Conservation (phyloP, 202 grass and related monocot species). For the Carex sylvatica region DNA sequence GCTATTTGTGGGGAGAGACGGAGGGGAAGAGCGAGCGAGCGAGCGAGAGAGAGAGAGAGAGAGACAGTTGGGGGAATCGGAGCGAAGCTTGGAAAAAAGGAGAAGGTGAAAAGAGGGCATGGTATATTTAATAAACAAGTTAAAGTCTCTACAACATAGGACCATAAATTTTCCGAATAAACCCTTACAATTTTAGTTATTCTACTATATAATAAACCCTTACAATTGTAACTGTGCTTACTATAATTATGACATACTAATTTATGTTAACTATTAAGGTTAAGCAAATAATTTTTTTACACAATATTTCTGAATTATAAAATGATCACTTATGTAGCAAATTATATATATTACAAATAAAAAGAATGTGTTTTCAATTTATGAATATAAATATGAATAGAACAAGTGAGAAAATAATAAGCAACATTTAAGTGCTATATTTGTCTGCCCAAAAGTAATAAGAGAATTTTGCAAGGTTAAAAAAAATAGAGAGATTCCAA, state of each 20-base stretch:
- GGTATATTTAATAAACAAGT: slow-evolving; percentile 28
- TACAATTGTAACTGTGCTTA: background rate
- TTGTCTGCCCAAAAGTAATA: background rate
- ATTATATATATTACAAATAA: background rate
- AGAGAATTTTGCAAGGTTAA: background rate
- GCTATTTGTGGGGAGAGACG: background rate
- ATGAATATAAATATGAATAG: background rate
- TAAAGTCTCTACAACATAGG: background rate
- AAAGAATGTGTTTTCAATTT: background rate
- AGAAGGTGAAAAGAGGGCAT: slow-evolving; percentile 32
- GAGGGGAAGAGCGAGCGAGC: background rate
- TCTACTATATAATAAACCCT: background rate
- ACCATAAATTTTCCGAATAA: background rate
- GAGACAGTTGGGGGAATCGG: slow-evolving; percentile 26
- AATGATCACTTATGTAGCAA: background rate
- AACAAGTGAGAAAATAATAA: background rate
- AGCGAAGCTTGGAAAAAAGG: slow-evolving; percentile 31
- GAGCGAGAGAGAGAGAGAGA: background rate
- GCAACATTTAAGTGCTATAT: background rate
- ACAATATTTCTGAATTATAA: background rate
- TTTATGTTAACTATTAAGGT: no score
- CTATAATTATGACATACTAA: background rate
- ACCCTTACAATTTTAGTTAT: background rate
- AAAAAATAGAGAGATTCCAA: background rate
- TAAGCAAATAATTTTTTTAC: no score